Evolutionary conservation across 2,329 filamentous ascomycete genomes (phyloP), one percentile per base, ranked within the genome.

Genomic region (Aurifilum marmelostoma): DNA sequence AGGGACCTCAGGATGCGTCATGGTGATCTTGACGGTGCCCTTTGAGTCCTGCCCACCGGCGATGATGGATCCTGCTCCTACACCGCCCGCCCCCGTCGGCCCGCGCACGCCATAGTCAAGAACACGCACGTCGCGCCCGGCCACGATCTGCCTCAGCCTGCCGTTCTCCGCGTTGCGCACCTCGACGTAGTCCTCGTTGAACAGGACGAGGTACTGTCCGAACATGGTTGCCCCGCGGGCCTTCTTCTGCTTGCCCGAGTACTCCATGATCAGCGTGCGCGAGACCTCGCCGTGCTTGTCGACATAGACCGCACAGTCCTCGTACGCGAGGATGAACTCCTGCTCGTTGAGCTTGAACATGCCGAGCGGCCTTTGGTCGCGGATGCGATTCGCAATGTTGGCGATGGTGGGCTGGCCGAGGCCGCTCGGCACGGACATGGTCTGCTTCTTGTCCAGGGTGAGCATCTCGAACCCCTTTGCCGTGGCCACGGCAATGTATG

Each of bases 241-340:
- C 79, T 88, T 88, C 79, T 88, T 88, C 77, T 88, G 86, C 75
- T 91, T 95, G 73, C 96, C 96, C n/a, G 97, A 96, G 79, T 98
- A 99, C 77, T 98, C 94, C 94, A 99, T 97, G 76, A 98, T 94
- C 69, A 98, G 93, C 37, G 91, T 93, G 60, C 97, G 91, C 52
- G 90, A 95, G 37, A 99, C 93, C 71, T 99, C 96, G 73, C 96
- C 96, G 79, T 98, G 94, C 81, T 98, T 97, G 83, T 99, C 97
- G 77, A 98, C 92, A 76, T 98, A 99, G 11, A 99, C 94, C 24
- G 94, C 96, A 75, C 95, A 98, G 79, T 97, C 94, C 79, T 97
- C 92, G 79, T 98, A 99, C 50, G 92, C 93, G 63, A 97, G 89
- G 34, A 99, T 83, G 80, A 98, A 99, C 78, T 97, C 96, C 68